Evolutionary conservation across 345 rosid genomes (phyloP), one percentile per base, ranked within the genome.

Genomic region (Carallia brachiata): DNA sequence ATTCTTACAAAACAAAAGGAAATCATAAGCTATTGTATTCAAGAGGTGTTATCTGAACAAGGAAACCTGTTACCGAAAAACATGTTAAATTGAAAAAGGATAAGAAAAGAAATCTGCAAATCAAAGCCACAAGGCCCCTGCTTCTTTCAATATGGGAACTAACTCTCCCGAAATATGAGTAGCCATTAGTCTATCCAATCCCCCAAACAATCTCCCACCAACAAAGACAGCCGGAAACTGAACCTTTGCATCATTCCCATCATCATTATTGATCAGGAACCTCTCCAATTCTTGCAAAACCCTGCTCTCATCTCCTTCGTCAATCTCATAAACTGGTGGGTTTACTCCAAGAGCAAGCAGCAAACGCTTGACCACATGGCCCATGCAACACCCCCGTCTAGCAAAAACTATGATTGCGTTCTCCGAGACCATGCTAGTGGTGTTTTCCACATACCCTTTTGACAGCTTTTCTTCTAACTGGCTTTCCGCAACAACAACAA

Each of bases 71-170:
- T 10, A 16, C 5, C 7, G 32, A 7, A 57, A 34, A 52, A 18
- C 52, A 50, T 32, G 55, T 54, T 12, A 53, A 28, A 31, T 56
- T 37, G 17, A 52, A 19, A 30, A 5, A 19, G 16, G 15, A 40
- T 17, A 9, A 7, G 27, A 39, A 44, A 69, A 44, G 4, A 4
- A 12, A 44, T 10, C 16, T 10, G 12, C 50, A 17, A 28, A 19
- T 87, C 75, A 93, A 73, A 93, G 79, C 98, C 97, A 93, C 56
- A 93, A 72, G 73, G 97, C 97, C 19, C 92, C 89, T 3, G 86
- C 97, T 6, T 84, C 84, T 68, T 90, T 93, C 73, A 93, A 72
- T 64, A 88, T 79, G n/a, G 98, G 94, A 72, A 90, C 92, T 72
- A 93, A 71, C 54, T 89, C 97, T 66, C 97, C 97, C 0, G 93